Conservation (phyloP, 495 filamentous ascomycete species). For the Lasiosphaeris hirsuta region DNA sequence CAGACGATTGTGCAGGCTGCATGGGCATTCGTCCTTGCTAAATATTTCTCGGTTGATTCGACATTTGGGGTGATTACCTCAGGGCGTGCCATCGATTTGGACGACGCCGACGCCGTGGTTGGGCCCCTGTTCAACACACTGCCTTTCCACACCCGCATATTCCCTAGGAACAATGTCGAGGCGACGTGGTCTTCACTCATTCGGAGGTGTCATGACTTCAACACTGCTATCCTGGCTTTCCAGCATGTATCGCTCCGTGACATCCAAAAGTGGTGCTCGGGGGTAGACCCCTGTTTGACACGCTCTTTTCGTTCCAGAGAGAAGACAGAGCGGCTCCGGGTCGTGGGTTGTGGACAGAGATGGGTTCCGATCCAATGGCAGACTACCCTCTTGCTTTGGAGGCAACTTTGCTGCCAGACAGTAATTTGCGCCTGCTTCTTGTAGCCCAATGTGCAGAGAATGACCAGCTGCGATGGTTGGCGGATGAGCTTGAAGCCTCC, state of each 20-base stretch:
- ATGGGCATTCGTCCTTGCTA: constrained; percentile 57
- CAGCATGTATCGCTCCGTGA: constrained; percentile 71
- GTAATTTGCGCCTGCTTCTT: constrained; percentile 49
- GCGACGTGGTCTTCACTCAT: constrained; percentile 50
- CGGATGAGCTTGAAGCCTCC: constrained; percentile 37
- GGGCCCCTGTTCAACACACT: constrained; percentile 93
- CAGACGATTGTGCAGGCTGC: constrained; percentile 71
- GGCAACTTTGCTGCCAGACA: constrained; percentile 48
- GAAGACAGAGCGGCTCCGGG: neutral
- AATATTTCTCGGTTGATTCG: constrained; percentile 28
- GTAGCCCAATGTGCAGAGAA: constrained; percentile 44
- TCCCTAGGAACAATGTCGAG: constrained; percentile 26
- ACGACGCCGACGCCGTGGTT: constrained; percentile 63
- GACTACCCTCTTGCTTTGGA: constrained; percentile 79
- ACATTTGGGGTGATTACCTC: constrained; percentile 68
- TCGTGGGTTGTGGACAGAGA: constrained; percentile 49
- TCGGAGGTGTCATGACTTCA: constrained; percentile 57
- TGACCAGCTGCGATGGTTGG: constrained; percentile 28
- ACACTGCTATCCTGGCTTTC: constrained; percentile 55
- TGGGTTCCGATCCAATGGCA: constrained; percentile 46
- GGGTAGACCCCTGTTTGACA: constrained; percentile 70
- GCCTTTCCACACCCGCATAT: constrained; percentile 49
- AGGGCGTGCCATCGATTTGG: constrained; percentile 63
- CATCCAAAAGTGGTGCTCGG: constrained; percentile 65
- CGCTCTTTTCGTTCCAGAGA: constrained; percentile 78